A percentile compares a stretch with the other conserved stretches of the same genome.
Evolutionary conservation across 2,329 filamentous ascomycete genomes (phyloP).

Genomic region (Pyricularia pennisetigena): DNA sequence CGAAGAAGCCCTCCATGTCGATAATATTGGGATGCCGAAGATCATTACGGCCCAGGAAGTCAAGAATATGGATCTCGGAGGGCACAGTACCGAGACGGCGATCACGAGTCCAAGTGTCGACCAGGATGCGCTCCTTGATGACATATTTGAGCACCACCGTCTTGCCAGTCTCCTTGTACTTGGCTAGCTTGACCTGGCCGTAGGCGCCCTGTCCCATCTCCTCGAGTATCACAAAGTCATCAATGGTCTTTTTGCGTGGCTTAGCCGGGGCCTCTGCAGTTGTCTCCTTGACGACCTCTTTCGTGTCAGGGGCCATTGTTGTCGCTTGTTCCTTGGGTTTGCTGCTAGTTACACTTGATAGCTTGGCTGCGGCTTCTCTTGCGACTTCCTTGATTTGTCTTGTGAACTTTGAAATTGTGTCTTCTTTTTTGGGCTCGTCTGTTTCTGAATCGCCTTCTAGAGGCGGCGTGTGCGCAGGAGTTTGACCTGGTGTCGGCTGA

Average conservation of each 20-base stretch:
- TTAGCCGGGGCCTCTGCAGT: conserved; percentile 11
- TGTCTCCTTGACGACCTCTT: conserved; percentile 19
- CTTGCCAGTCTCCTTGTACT: conserved; percentile 69
- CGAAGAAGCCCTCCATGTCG: conserved; percentile 65
- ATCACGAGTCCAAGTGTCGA: conserved; percentile 97
- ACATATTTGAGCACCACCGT: conserved; percentile 97
- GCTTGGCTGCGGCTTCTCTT: conserved; percentile 41
- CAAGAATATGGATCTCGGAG: conserved; percentile 91
- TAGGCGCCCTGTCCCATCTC: conserved; percentile 99
- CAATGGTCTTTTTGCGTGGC: conserved; percentile 67
- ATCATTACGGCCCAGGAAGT: conserved; percentile 74
- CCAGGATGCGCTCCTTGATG: conserved; percentile 89
- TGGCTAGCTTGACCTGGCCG: conserved; percentile 90
- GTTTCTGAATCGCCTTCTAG: conserved; percentile 46
- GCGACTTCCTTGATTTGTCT: conserved; percentile 48
- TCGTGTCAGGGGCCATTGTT: conserved; percentile 17
- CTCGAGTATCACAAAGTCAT: conserved; percentile 85
- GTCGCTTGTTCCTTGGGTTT: conserved; percentile 16
- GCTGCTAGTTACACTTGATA: conserved; percentile 26
- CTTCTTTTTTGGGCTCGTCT: conserved; percentile 33
- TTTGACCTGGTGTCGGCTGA: conserved; percentile 71
- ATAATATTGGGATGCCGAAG: conserved; percentile 60
- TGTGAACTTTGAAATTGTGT: conserved; percentile 37
- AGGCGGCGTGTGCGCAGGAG: conserved; percentile 43
- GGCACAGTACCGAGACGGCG: conserved; percentile 88